Conservation (phyloP, 1,284 basidiomycete genomes). For the Termitomyces sp. region DNA sequence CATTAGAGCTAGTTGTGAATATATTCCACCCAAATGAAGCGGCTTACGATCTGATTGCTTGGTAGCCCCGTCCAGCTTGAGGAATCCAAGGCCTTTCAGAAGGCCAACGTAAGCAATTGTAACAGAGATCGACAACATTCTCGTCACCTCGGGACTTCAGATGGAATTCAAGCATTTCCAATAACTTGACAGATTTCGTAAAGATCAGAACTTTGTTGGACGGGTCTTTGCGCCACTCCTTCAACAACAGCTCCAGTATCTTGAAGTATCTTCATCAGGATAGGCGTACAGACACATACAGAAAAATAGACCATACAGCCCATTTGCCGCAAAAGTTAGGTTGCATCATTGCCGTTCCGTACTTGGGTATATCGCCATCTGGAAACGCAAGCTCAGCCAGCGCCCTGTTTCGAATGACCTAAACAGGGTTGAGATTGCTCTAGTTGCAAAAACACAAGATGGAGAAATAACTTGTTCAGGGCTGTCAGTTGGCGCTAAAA, state of each 20-base stretch:
- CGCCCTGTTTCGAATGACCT: constrained; percentile 57
- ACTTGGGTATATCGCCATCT: constrained; percentile 49
- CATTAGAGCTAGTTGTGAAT: neutral
- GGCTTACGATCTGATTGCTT: constrained; percentile 58
- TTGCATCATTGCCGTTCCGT: constrained; percentile 54
- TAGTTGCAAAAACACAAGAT: neutral
- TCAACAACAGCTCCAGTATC: constrained; percentile 63
- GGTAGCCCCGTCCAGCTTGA: constrained; percentile 71
- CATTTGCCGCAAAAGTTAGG: constrained; percentile 80
- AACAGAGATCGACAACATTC: neutral
- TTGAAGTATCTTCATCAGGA: constrained; percentile 23
- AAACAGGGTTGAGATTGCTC: neutral
- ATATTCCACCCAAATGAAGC: neutral
- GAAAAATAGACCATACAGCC: constrained; percentile 42
- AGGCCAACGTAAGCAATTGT: neutral
- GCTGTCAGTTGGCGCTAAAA: constrained; percentile 53
- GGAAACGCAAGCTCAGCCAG: constrained; percentile 55
- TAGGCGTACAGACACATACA: neutral
- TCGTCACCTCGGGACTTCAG: constrained; percentile 48
- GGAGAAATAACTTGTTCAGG: constrained; percentile 48
- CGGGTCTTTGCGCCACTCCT: constrained; percentile 56
- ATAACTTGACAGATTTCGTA: constrained; percentile 78
- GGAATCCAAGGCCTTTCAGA: constrained; percentile 53
- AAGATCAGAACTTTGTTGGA: constrained; percentile 82
- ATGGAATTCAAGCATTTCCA: constrained; percentile 76